These are phyloP conservation scores for Chloris gayana DNA, from an alignment of 176 grass and related monocot genomes.

Conservation along the genomic window DNA sequence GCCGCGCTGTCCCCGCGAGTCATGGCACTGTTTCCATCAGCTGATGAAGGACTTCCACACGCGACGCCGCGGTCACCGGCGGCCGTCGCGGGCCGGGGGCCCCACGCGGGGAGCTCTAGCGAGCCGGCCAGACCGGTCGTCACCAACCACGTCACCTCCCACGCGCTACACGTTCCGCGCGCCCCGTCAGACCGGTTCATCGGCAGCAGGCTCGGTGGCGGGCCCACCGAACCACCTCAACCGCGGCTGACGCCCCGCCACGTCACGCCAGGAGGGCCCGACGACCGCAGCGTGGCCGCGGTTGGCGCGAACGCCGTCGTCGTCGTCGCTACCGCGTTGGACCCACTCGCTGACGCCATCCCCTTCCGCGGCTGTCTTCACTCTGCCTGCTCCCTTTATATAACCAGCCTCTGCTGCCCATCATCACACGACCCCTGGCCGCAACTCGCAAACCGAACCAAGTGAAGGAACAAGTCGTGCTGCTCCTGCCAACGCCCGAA, in stretches of 20 bases:
- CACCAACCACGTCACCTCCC: conserved; percentile 40
- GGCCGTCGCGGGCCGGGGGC: background rate
- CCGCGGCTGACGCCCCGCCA: conserved; percentile 52
- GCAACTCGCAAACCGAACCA: background rate
- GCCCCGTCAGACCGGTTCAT: background rate
- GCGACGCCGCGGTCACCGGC: background rate
- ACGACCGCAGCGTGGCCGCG: background rate
- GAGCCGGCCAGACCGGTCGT: background rate
- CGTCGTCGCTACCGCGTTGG: conserved; percentile 16
- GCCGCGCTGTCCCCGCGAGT: too few relatives aligned
- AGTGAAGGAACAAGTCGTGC: background rate
- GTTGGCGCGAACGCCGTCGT: background rate
- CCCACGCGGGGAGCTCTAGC: background rate
- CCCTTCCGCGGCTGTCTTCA: conserved; percentile 17
- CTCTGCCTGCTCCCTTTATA: conserved; percentile 18
- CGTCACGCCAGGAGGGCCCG: conserved; percentile 17
- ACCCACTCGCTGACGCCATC: conserved; percentile 23
- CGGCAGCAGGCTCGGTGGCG: background rate
- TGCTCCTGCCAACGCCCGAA: too few relatives aligned
- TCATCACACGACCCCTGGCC: background rate
- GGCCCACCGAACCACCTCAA: conserved; percentile 29
- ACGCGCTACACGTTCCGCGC: conserved; percentile 20
- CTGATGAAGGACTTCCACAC: too few relatives aligned
- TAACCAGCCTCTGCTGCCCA: background rate
- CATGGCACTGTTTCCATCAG: background rate